Base-by-base conservation (phyloP, 305 asterid species). In the Plantago lanceolata region DNA sequence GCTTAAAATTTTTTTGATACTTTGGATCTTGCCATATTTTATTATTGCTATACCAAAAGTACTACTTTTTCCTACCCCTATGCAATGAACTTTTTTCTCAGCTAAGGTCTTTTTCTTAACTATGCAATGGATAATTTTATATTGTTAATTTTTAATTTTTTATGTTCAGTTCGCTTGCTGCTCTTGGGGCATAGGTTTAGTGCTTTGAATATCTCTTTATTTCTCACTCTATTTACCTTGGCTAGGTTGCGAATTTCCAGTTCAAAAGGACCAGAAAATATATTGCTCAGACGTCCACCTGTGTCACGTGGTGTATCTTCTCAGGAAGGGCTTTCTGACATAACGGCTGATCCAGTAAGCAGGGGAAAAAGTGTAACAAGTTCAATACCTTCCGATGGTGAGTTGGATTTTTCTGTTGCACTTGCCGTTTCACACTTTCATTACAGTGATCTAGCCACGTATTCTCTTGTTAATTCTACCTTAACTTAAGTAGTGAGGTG, bases 231-330 rank as follows among this genome's bases (percentile, higher is more conserved):
- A 62, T 7, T 64, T 68, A 57, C 33, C 50, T 71, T 70, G 65
- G 61, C 31, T 69, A 87, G 98, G 82, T 68, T 58, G 68, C 61
- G 68, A 53, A 31, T 78, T 28, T 57, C 78, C 67, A 69, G 76
- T 50, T 66, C 81, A 33, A 84, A 78, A 74, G 86, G 80, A 61
- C 81, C 84, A n/a, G 96, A 90, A 68, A 90, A 84, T 72, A 76
- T 87, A 61, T 82, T 86, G 79, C 84, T 86, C 74, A 85, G 88
- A 69, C 95, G 90, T 59, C 96, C 94, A 31, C 89, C 96, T 31
- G 85, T 80, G 57, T 66, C 91, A 48, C 83, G 82, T 56, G 70
- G 80, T 35, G 76, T 82, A 56, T 82, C 95, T 62, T 82, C 89
- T 65, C 89, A 80, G 71, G 97, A 86, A 37, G 86, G 79, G 29